Evolutionary conservation across 2,329 filamentous ascomycete species (phyloP).

Genomic region (Aspergillus persii): DNA sequence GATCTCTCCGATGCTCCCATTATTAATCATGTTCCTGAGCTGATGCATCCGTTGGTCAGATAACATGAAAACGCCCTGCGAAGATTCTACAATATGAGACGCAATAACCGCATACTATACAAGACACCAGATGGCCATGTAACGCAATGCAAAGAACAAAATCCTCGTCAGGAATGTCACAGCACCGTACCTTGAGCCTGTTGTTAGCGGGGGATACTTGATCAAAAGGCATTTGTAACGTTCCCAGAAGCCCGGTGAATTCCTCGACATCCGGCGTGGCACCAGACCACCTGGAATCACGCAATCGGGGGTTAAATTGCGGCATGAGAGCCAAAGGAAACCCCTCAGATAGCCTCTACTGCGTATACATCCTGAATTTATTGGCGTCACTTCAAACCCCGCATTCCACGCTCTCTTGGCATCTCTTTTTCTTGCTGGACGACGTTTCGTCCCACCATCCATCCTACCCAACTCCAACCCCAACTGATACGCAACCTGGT

Average conservation of each 20-base stretch:
- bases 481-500: not conserved
- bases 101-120: not conserved
- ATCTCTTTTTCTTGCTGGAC: not conserved
- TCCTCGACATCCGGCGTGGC: not conserved
- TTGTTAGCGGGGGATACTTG: not conserved
- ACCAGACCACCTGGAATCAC: not conserved
- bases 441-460: not conserved
- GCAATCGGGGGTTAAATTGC: not conserved
- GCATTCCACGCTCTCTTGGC: slow-evolving; percentile 5
- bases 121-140: not conserved
- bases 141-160: not conserved
- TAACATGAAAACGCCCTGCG: not conserved
- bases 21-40: not conserved
- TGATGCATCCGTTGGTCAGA: not conserved
- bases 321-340: not conserved
- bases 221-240: not conserved
- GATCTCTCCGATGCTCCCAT: not conserved
- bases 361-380: too few species aligned
- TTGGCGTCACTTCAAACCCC: not conserved
- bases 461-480: not conserved
- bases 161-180: not conserved
- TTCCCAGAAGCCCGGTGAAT: not conserved
- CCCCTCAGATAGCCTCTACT: too few species aligned
- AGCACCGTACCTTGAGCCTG: not conserved
- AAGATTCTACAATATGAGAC: not conserved